Base-by-base conservation (phyloP, 2,329 filamentous ascomycete species). In the Sporothrix humicola region DNA sequence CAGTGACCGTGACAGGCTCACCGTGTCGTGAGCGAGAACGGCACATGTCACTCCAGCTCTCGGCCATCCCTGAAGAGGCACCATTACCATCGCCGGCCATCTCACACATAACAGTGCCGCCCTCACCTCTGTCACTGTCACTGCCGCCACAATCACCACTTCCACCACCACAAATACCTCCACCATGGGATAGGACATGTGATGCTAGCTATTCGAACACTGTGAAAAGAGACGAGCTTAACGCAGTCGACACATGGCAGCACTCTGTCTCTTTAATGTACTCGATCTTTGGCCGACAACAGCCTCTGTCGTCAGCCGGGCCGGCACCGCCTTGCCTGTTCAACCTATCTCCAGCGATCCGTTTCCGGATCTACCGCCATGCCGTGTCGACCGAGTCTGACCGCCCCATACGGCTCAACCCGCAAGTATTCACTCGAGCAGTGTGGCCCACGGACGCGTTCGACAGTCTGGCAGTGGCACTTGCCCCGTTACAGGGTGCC, bases 381-480 rank as follows among this genome's bases (percentile, higher is more conserved):
- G 26, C 69, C 6, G 42, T 58, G 15, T 44, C 52, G 1, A 20
- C 59, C 2, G 15, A 9, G 3, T 17, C 42, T 42, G 42, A 59
- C 37, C 73, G 72, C 15, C 68, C 74, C 10, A 54, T 76, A 44
- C 72, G 75, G n/a, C 37, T 76, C 48, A 81, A 78, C 26, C 79
- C 81, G 1, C 70, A 81, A 9, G 76, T 77, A 3, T 79, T 82
- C 1, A 81, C 81, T 42, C 77, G 75, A 0, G 76, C 77, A 15
- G 79, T 79, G 50, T 85, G 83, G 84, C 79, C 79, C 0, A 72
- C 75, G 0, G 76, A 79, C 8, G 79, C 81, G 37, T 82, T 85
- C 66, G 78, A 77, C 10, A 77, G 78, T 0, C 78, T 84, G 0
- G 44, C 74, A 1, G 72, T 75, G 0, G 78, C 82, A 79, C 12